These are phyloP conservation scores for Symbiodinium pilosum DNA, from an alignment of 73 alveolate genomes.

Conservation along the genomic window DNA sequence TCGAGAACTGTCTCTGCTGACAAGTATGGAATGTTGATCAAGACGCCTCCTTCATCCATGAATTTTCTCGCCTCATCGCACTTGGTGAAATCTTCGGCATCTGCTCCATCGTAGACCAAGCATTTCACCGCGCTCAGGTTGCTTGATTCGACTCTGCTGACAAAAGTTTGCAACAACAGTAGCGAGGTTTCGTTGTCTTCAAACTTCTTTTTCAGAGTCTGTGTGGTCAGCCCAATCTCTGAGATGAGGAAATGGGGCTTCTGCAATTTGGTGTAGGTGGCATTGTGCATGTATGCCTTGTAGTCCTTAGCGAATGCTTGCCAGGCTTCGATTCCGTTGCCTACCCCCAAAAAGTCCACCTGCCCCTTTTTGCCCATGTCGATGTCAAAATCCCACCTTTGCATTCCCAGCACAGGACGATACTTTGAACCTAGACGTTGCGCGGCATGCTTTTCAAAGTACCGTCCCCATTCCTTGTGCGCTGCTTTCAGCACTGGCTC, in stretches of 20 bases:
- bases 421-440: slow-evolving; percentile 23
- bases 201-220: slow-evolving; percentile 8
- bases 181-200: slow-evolving; percentile 26
- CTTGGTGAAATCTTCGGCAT: neutral
- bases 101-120: slow-evolving; percentile 3
- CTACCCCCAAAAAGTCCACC: slow-evolving; percentile 58
- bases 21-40: neutral
- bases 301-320: slow-evolving; percentile 51
- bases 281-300: slow-evolving; percentile 38
- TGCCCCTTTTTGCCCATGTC: slow-evolving; percentile 67
- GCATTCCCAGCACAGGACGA: slow-evolving; percentile 31
- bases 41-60: neutral
- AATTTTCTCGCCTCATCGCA: neutral
- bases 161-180: slow-evolving; percentile 8
- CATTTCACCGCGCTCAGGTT: slow-evolving; percentile 42
- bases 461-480: slow-evolving; percentile 65
- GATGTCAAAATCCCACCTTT: neutral
- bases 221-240: slow-evolving; percentile 49
- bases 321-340: slow-evolving; percentile 46
- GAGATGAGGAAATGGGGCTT: slow-evolving; percentile 51
- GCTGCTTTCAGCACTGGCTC: slow-evolving; percentile 49
- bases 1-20: neutral
- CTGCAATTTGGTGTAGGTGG: slow-evolving; percentile 28
- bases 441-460: slow-evolving; percentile 24
- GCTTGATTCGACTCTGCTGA: neutral